Percentiles rank a stretch among this genome's conserved stretches.
Evolutionary conservation across 768 basidiomycete species (phyloP).

Genomic region (Lanmaoa pseudosensibilis): DNA sequence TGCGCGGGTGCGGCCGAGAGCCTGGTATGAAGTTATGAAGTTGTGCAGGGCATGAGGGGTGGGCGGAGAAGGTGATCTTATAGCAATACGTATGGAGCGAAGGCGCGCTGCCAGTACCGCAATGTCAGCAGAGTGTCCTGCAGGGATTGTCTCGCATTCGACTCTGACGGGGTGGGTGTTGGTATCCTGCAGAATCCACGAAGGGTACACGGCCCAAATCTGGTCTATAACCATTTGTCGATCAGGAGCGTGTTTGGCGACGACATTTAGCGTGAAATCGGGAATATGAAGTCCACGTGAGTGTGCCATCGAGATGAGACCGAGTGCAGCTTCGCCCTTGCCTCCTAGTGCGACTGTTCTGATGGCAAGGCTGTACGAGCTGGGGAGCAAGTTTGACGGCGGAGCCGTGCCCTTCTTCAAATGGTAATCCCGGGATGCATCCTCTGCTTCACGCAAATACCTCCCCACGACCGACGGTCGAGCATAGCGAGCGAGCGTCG

Average conservation of each 20-base stretch:
- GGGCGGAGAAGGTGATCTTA: constrained; percentile 24
- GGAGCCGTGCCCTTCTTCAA: not conserved
- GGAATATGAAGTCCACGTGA: constrained; percentile 34
- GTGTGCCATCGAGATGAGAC: constrained; percentile 41
- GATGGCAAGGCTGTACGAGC: constrained; percentile 41
- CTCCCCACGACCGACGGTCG: constrained; percentile 30
- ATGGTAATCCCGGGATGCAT: constrained; percentile 13
- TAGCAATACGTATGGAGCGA: constrained; percentile 26
- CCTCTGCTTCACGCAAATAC: constrained; percentile 40
- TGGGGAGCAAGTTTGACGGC: constrained; percentile 11
- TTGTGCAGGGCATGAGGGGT: constrained; percentile 17
- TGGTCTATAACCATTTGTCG: constrained; percentile 2
- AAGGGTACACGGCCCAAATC: constrained; percentile 16
- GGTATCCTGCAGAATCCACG: constrained; percentile 3
- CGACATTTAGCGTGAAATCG: constrained; percentile 36
- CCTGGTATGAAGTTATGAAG: constrained; percentile 24
- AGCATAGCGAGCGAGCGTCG: constrained; percentile 46
- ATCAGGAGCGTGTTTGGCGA: constrained; percentile 29
- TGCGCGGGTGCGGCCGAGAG: constrained; percentile 21
- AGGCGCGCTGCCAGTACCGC: constrained; percentile 17
- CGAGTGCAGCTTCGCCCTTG: constrained; percentile 42
- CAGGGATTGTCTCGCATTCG: not conserved
- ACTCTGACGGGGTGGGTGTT: not conserved
- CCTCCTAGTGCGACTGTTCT: constrained; percentile 40
- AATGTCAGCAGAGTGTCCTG: constrained; percentile 5